Evolutionary conservation across 306 rosid genomes (phyloP).

Genomic region (Trichosanthes truncata): DNA sequence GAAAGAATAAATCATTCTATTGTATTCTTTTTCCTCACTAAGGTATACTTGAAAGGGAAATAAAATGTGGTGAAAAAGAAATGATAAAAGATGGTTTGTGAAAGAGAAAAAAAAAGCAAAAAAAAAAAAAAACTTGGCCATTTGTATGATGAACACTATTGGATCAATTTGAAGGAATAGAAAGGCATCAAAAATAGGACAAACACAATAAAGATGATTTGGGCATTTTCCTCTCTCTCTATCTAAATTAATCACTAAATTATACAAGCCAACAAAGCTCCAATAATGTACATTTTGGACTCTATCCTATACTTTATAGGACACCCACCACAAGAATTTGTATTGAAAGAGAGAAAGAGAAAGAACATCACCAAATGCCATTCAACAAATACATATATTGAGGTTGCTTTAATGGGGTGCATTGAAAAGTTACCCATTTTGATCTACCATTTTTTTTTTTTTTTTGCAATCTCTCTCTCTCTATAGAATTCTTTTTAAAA

Average conservation of each 20-base stretch:
- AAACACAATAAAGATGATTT: constrained; percentile 4
- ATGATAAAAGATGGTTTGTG: background rate
- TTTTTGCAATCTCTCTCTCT: background rate
- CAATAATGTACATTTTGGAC: constrained; percentile 7
- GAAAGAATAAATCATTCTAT: background rate
- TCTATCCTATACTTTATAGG: constrained; percentile 2
- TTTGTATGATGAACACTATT: background rate
- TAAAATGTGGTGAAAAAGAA: background rate
- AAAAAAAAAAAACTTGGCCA: background rate
- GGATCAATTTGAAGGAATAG: background rate
- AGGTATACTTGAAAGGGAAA: background rate
- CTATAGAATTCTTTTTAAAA: background rate
- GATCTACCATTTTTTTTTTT: background rate
- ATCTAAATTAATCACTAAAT: background rate
- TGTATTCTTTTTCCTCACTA: background rate
- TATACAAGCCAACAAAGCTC: background rate
- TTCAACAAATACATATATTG: constrained; percentile 1
- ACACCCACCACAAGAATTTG: constrained; percentile 4
- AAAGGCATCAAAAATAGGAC: background rate
- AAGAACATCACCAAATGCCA: background rate
- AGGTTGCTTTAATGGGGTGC: constrained; percentile 3
- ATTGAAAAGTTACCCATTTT: background rate
- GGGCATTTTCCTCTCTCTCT: constrained; percentile 2
- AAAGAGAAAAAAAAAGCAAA: background rate
- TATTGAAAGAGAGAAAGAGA: background rate